Evolutionary conservation across 768 basidiomycete genomes (phyloP).

Genomic region (Tephrocybe sp.): DNA sequence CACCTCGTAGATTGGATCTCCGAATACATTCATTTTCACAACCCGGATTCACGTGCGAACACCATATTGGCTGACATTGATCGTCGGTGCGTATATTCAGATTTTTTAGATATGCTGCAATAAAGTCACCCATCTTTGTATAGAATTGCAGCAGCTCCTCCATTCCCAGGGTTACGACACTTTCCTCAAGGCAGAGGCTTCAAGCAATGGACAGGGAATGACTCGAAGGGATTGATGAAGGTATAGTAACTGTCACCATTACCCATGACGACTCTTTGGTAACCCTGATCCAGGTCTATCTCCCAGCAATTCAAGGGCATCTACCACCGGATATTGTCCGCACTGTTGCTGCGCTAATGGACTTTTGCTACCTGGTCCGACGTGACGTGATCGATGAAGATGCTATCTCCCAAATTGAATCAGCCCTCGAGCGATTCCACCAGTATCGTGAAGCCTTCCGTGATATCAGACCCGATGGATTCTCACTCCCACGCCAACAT

Average conservation of each 20-base stretch:
- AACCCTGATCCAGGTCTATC: not conserved
- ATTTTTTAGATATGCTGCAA: not conserved
- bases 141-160: slow-evolving; percentile 23
- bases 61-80: slow-evolving; percentile 34
- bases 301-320: not conserved
- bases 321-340: not conserved
- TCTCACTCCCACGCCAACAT: slow-evolving; percentile 23
- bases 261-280: not conserved
- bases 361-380: not conserved
- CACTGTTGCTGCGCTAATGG: not conserved
- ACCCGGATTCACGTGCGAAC: slow-evolving; percentile 14
- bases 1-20: slow-evolving; percentile 33
- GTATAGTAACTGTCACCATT: slow-evolving; percentile 11
- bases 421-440: slow-evolving; percentile 12
- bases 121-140: not conserved
- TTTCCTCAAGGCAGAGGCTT: not conserved
- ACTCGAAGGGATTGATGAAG: slow-evolving; percentile 32
- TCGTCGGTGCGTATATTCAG: slow-evolving; percentile 18
- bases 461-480: slow-evolving; percentile 3
- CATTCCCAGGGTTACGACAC: not conserved
- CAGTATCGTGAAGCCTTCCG: slow-evolving; percentile 16
- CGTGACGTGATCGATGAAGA: not conserved
- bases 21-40: slow-evolving; percentile 18
- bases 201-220: slow-evolving; percentile 1
- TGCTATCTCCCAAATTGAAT: not conserved